A percentile compares a stretch with the other conserved stretches of the same genome.
These are phyloP conservation scores for Scolecobasidium constrictum DNA, from an alignment of 2,329 filamentous ascomycete species.

Conservation along the genomic window DNA sequence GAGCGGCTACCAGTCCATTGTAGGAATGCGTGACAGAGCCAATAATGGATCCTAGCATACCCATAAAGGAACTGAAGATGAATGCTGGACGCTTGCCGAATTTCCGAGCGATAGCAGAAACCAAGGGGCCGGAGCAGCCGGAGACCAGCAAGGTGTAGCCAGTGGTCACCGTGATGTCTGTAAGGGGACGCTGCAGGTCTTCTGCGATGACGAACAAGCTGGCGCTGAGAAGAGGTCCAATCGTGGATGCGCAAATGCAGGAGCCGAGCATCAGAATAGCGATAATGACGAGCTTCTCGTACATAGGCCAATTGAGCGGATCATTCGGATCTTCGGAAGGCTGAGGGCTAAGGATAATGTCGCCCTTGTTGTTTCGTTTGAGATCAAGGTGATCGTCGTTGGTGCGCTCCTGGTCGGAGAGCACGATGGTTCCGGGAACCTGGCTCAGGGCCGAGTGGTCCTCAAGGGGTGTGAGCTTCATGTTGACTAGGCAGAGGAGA, in stretches of 20 bases:
- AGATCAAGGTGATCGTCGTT: too few relatives aligned
- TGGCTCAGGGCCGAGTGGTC: too few relatives aligned
- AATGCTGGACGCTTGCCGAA: constrained; percentile 34
- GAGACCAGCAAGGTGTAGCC: constrained; percentile 24
- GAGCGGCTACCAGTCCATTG: too few relatives aligned
- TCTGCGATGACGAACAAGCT: constrained; percentile 37
- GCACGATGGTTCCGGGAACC: too few relatives aligned
- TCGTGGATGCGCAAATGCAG: constrained; percentile 1
- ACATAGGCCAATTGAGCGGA: constrained; percentile 31
- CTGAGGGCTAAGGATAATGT: constrained; percentile 23
- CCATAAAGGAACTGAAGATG: constrained; percentile 35
- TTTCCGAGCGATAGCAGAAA: constrained; percentile 41
- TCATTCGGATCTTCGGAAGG: constrained; percentile 36
- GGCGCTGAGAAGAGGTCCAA: constrained; percentile 39
- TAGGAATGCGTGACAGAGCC: too few relatives aligned
- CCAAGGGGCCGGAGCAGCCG: constrained; percentile 38
- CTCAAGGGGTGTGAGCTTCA: too few relatives aligned
- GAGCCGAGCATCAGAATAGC: constrained; percentile 4
- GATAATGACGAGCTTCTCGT: constrained; percentile 5
- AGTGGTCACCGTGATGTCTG: too few relatives aligned
- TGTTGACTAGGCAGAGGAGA: too few relatives aligned
- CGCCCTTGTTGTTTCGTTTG: constrained; percentile 12
- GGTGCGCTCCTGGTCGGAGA: too few relatives aligned
- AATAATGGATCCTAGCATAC: too few relatives aligned
- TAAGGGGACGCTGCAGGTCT: too few relatives aligned